Evolutionary conservation across 345 rosid species (phyloP), one percentile per base, ranked within the genome.

Genomic region (Gossypium australe): DNA sequence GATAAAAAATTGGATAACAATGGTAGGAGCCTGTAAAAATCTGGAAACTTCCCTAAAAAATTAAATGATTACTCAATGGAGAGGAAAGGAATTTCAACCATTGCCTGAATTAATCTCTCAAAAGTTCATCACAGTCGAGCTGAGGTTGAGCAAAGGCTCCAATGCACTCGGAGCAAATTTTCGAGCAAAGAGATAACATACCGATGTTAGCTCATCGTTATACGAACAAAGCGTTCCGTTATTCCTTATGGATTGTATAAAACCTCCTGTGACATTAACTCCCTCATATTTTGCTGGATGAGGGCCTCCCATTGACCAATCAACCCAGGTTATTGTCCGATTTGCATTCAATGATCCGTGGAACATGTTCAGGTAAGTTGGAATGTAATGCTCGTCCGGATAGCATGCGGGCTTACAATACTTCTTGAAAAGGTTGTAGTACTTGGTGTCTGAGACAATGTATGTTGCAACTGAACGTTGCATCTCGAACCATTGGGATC

Each of bases 311-410:
- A 82, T n/a, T 0, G 97, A 89, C 98, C 98, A 94, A 74, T 94
- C 87, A 2, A 94, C 98, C 93, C 96, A 90, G 13, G 98, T 94
- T 70, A 92, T 92, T 0, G 83, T 89, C 76, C 97, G 82, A 63
- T 94, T 94, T 0, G 97, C 86, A 69, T 78, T 92, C 0, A 81
- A 73, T 4, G 89, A 75, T 58, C 97, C 97, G 1, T 92, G 90
- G 83, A 90, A 88, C 84, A 94, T 92, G 86, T 94, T 89, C 70
- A 92, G 67, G 81, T 80, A 87, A 29, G 98, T 94, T 0, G 97
- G 93, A 66, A 94, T 85, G 82, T 88, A 94, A 83, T 94, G 98
- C 79, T 94, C 98, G 25, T 94, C 98, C 0, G 98, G 97, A 67
- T 92, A 92, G 84, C 98, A 94, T 51, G 97, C 96, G 53, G 98